A percentile compares a stretch with the other conserved stretches of the same genome.
Conservation (phyloP, 768 basidiomycete species). For the Rhizopogon vesiculosus region DNA sequence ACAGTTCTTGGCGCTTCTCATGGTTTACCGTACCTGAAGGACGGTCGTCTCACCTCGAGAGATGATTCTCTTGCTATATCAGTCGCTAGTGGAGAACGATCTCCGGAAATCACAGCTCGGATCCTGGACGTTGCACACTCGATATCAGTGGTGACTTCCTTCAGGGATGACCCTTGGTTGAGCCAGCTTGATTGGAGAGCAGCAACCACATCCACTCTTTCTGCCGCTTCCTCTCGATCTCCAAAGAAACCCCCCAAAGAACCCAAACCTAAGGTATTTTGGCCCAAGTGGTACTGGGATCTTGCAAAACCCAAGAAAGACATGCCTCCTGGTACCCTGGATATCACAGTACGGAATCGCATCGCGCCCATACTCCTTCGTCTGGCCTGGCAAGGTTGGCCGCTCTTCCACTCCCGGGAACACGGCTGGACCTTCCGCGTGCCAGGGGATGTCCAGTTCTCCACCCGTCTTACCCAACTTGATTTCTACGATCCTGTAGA, state of each 20-base stretch:
- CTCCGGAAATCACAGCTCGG: conserved; percentile 25
- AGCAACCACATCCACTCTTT: neutral
- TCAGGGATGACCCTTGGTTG: conserved; percentile 48
- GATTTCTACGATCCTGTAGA: conserved; percentile 64
- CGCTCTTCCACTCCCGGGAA: conserved; percentile 79
- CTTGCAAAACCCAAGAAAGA: conserved; percentile 70
- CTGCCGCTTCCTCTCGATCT: conserved; percentile 11
- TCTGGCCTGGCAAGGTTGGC: conserved; percentile 83
- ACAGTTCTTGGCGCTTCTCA: conserved; percentile 43
- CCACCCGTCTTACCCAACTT: conserved; percentile 42
- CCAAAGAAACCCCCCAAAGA: conserved; percentile 26
- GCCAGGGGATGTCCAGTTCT: conserved; percentile 38
- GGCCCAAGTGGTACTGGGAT: conserved; percentile 99
- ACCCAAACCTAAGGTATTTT: conserved; percentile 47
- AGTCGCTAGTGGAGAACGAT: conserved; percentile 41
- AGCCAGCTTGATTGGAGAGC: conserved; percentile 62
- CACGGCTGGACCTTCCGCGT: conserved; percentile 94
- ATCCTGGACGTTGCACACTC: conserved; percentile 39
- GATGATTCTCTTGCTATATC: conserved; percentile 41
- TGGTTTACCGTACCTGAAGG: conserved; percentile 39
- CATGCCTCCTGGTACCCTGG: conserved; percentile 64
- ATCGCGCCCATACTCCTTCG: conserved; percentile 81
- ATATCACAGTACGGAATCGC: conserved; percentile 80
- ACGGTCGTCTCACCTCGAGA: conserved; percentile 35
- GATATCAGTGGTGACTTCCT: conserved; percentile 19